Conservation (phyloP, 1,139 yeast species). For the Candida neerlandica region DNA sequence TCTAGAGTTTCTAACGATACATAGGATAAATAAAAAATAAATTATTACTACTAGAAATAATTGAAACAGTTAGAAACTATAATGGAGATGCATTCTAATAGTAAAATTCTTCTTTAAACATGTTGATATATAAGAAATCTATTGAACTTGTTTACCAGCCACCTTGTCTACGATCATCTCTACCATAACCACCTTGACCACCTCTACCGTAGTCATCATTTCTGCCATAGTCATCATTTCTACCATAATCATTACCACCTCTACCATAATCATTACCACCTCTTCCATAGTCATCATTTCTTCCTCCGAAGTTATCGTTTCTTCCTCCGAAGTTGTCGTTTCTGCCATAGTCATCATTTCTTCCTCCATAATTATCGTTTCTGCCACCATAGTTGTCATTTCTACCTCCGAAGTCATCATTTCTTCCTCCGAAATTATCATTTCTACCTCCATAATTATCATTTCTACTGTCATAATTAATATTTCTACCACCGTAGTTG, state of each 20-base stretch:
- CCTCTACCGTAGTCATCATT: slow-evolving; percentile 15
- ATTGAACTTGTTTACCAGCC: slow-evolving; percentile 10
- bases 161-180: slow-evolving; percentile 11
- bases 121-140: no score
- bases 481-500: slow-evolving; percentile 19
- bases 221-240: slow-evolving; percentile 21
- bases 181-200: slow-evolving; percentile 11
- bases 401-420: slow-evolving; percentile 8
- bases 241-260: slow-evolving; percentile 7
- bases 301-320: no score
- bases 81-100: neutral
- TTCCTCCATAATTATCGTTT: slow-evolving; percentile 13
- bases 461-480: slow-evolving; percentile 19
- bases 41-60: neutral
- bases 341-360: slow-evolving; percentile 12
- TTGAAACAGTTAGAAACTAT: neutral
- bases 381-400: slow-evolving; percentile 15
- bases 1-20: slow-evolving; percentile 19
- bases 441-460: slow-evolving; percentile 15
- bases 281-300: slow-evolving; percentile 5
- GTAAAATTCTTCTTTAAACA: neutral
- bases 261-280: neutral
- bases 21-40: neutral
- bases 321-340: slow-evolving; percentile 5
- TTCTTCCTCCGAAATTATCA: slow-evolving; percentile 13